A percentile compares a stretch with the other conserved stretches of the same genome.
These are phyloP conservation scores for Corrigiola litoralis DNA, from an alignment of 179 eudicot species.

Conservation along the genomic window DNA sequence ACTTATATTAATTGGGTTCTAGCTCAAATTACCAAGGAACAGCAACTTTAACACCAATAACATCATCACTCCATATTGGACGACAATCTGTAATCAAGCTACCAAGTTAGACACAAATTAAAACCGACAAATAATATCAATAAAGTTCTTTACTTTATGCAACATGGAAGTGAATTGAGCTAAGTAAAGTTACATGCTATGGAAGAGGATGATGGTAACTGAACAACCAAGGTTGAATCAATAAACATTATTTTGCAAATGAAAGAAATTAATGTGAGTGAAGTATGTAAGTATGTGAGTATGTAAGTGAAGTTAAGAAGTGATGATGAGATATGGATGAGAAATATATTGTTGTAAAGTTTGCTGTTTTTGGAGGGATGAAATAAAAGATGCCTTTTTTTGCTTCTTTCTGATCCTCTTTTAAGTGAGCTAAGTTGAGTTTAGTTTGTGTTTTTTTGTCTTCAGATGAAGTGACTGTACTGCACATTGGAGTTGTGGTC, in stretches of 20 bases:
- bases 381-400: slow-evolving; percentile 16
- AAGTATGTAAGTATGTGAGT: background rate
- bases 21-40: slow-evolving; percentile 37
- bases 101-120: slow-evolving; percentile 6
- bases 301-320: background rate
- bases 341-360: slow-evolving; percentile 1
- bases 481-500: background rate
- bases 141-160: slow-evolving; percentile 4
- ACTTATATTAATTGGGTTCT: background rate
- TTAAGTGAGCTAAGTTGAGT: background rate
- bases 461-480: background rate
- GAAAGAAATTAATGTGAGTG: background rate
- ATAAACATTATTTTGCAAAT: slow-evolving; percentile 34
- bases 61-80: slow-evolving; percentile 32
- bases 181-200: slow-evolving; percentile 22
- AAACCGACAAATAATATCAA: background rate
- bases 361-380: slow-evolving; percentile 3
- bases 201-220: slow-evolving; percentile 32
- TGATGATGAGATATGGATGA: slow-evolving; percentile 14
- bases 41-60: slow-evolving; percentile 20
- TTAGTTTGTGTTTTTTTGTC: background rate
- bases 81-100: slow-evolving; percentile 31
- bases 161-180: background rate
- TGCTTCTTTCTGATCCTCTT: background rate
- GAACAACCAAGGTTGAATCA: slow-evolving; percentile 45